phyloP scores from a whole-genome alignment of 2,329 filamentous ascomycete species.

The Cladophialophora bantiana region DNA sequence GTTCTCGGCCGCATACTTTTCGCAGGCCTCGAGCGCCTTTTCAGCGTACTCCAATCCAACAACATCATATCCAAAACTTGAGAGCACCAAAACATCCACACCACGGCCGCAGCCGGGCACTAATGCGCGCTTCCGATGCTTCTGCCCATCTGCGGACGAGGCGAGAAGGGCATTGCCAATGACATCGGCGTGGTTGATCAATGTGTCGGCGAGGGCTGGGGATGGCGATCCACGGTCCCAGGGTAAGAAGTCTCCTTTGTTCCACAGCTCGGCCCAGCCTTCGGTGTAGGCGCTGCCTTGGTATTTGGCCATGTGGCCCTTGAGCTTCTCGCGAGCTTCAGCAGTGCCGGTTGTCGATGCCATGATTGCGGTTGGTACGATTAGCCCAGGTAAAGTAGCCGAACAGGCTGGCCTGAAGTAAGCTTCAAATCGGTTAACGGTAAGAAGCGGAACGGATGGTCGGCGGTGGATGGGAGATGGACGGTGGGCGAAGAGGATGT shows the following conservation, averaged over 20 bases:
- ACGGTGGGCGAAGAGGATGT: not conserved
- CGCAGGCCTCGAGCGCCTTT: conserved; percentile 53
- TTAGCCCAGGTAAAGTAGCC: not conserved
- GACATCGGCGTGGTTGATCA: conserved; percentile 50
- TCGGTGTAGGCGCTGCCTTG: conserved; percentile 51
- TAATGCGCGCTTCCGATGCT: conserved; percentile 63
- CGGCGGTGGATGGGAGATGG: not conserved
- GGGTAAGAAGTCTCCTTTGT: conserved; percentile 58
- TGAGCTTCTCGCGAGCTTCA: conserved; percentile 37
- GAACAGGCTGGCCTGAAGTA: not conserved
- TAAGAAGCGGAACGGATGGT: not conserved
- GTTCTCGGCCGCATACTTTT: conserved; percentile 45
- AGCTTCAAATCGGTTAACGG: not conserved
- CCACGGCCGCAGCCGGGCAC: conserved; percentile 84
- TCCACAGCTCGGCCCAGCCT: conserved; percentile 66
- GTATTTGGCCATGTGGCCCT: conserved; percentile 52
- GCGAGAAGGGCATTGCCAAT: conserved; percentile 47
- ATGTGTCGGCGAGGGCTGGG: conserved; percentile 64
- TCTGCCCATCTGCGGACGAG: conserved; percentile 41
- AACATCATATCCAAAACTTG: conserved; percentile 77
- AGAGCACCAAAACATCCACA: conserved; percentile 79
- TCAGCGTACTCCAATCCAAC: conserved; percentile 74
- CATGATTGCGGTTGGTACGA: conserved; percentile 12
- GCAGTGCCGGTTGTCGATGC: conserved; percentile 9
- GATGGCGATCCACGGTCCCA: conserved; percentile 68